Conservation (phyloP, 1,139 yeast species). For the Candida labiduridarum region DNA sequence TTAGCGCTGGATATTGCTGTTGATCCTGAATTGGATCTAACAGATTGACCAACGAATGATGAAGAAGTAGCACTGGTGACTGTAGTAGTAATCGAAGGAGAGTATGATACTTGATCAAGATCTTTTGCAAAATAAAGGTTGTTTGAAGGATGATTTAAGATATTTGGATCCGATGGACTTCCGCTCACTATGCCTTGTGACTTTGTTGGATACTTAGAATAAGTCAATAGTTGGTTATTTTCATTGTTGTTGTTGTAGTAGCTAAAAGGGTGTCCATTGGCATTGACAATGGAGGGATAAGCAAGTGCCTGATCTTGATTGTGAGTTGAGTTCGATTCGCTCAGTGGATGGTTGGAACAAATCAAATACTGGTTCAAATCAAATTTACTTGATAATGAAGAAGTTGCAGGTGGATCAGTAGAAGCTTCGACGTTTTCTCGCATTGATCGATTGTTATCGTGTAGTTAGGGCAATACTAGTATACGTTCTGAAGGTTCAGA, state of each 20-base stretch:
- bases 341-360: slow-evolving; percentile 5
- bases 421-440: not conserved
- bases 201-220: not conserved
- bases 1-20: slow-evolving; percentile 1
- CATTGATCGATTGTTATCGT: not conserved
- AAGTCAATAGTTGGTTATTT: not conserved
- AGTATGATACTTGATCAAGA: not conserved
- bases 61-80: not conserved
- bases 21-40: slow-evolving; percentile 9
- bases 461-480: not conserved
- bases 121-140: not conserved
- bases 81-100: not conserved
- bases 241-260: not conserved
- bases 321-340: not conserved
- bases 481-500: not conserved
- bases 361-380: slow-evolving; percentile 65
- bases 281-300: not conserved
- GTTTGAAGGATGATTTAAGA: not conserved
- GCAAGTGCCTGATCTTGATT: not conserved
- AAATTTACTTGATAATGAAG: slow-evolving; percentile 65
- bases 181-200: not conserved
- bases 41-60: slow-evolving; percentile 1
- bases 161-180: not conserved
- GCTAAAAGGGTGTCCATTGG: not conserved
- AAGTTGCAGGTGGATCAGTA: slow-evolving; percentile 17